A percentile compares a stretch with the other conserved stretches of the same genome.
These are phyloP conservation scores for Iberis pinnata DNA, from an alignment of 345 rosid species.

Conservation along the genomic window DNA sequence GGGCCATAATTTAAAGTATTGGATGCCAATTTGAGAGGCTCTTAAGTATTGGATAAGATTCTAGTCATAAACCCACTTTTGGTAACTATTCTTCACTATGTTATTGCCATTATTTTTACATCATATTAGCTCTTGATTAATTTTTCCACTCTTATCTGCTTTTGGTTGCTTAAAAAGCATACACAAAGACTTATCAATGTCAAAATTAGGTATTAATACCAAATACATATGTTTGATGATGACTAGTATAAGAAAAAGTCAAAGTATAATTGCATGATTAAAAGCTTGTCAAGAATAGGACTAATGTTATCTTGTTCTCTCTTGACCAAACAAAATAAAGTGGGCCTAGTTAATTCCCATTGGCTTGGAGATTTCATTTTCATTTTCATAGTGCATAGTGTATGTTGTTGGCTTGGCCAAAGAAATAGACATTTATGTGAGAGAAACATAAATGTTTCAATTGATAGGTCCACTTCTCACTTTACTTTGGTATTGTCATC, in stretches of 20 bases:
- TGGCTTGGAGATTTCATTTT: neutral
- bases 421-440: neutral
- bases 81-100: conserved; percentile 16
- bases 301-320: conserved; percentile 9
- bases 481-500: conserved; percentile 11
- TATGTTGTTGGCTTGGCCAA: conserved; percentile 16
- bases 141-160: conserved; percentile 8
- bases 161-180: conserved; percentile 14
- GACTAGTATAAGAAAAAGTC: neutral
- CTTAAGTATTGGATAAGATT: conserved; percentile 13
- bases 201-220: too few relatives aligned
- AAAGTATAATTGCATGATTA: neutral
- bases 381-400: neutral
- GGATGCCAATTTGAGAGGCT: conserved; percentile 18
- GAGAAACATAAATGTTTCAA: conserved; percentile 15
- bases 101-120: neutral
- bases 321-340: conserved; percentile 11
- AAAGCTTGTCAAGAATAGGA: neutral
- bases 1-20: conserved; percentile 2
- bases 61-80: conserved; percentile 17
- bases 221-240: neutral
- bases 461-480: conserved; percentile 2
- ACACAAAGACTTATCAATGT: conserved; percentile 11
- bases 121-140: conserved; percentile 14
- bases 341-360: neutral